A percentile compares a stretch with the other conserved stretches of the same genome.
phyloP scores from a whole-genome alignment of 1,139 yeast genomes.

The Pichia sp. region DNA sequence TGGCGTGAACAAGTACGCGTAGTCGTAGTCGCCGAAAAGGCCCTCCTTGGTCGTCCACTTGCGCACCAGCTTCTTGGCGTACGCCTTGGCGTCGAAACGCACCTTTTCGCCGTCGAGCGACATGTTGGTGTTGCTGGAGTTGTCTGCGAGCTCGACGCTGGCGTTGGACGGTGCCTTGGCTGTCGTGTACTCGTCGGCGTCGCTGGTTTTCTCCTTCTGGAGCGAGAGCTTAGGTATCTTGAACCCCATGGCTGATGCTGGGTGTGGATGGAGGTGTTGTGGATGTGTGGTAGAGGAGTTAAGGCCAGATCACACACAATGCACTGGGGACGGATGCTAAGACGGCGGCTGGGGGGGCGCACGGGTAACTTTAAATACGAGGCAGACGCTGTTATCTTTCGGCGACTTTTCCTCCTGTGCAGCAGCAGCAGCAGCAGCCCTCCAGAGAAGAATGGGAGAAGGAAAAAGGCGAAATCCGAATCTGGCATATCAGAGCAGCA shows the following conservation, averaged over 20 bases:
- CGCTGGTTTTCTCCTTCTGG: neutral
- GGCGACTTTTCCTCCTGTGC: no score
- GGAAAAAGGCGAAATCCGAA: no score
- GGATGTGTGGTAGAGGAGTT: neutral
- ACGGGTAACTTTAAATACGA: no score
- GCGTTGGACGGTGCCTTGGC: neutral
- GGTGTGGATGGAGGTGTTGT: neutral
- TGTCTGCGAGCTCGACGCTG: neutral
- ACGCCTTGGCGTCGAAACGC: neutral
- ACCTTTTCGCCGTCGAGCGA: neutral
- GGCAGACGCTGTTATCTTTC: no score
- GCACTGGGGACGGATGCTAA: neutral
- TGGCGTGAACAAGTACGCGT: slow-evolving; percentile 71
- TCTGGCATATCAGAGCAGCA: no score
- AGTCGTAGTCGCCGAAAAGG: slow-evolving; percentile 77
- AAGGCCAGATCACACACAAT: neutral
- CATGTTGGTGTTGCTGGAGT: neutral
- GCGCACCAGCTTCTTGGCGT: slow-evolving; percentile 7
- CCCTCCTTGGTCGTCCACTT: slow-evolving; percentile 64
- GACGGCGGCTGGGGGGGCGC: no score
- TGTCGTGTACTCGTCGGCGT: neutral
- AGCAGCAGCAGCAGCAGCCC: no score
- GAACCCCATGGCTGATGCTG: slow-evolving; percentile 2
- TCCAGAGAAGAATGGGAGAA: no score
- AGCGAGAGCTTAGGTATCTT: neutral